Evolutionary conservation across 139 green algal genomes (phyloP).

Genomic region (Ulvella scutata): DNA sequence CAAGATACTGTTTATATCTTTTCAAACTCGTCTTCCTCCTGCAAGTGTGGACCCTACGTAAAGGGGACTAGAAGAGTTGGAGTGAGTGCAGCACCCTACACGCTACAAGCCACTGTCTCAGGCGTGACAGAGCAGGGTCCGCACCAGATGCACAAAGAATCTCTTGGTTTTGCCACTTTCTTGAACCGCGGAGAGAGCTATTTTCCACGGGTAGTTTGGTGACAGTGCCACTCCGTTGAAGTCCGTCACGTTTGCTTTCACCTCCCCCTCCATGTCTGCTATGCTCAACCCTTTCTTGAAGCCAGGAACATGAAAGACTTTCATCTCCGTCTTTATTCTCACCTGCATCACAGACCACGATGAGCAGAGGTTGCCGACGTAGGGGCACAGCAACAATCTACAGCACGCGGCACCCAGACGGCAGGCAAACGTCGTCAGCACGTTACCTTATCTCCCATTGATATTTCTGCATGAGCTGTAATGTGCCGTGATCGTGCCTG

Average conservation of each 20-base stretch:
- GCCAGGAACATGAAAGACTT: slow-evolving; percentile 36
- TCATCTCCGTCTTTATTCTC: slow-evolving; percentile 25
- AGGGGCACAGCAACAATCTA: no score
- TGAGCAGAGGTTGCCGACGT: no score
- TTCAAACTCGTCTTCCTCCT: background rate
- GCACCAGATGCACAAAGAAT: slow-evolving; percentile 52
- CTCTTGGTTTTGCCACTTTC: slow-evolving; percentile 26
- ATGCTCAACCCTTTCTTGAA: slow-evolving; percentile 36
- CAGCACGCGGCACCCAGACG: no score
- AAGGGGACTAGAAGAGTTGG: background rate
- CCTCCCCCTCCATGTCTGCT: slow-evolving; percentile 39
- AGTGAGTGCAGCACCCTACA: background rate
- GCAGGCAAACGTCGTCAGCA: no score
- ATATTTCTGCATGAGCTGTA: no score
- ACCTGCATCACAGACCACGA: slow-evolving; percentile 12
- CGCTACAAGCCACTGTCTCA: background rate
- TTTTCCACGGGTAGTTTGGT: slow-evolving; percentile 41
- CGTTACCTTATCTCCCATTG: no score
- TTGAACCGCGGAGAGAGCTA: slow-evolving; percentile 8
- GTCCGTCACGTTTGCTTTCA: slow-evolving; percentile 26
- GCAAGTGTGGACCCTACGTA: background rate
- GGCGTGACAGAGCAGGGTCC: background rate
- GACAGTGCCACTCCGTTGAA: slow-evolving; percentile 51
- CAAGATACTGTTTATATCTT: no score
- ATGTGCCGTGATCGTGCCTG: no score